Evolutionary conservation across 371 early-diverging fungal genomes (phyloP).

Genomic region (Mucor saturninus): DNA sequence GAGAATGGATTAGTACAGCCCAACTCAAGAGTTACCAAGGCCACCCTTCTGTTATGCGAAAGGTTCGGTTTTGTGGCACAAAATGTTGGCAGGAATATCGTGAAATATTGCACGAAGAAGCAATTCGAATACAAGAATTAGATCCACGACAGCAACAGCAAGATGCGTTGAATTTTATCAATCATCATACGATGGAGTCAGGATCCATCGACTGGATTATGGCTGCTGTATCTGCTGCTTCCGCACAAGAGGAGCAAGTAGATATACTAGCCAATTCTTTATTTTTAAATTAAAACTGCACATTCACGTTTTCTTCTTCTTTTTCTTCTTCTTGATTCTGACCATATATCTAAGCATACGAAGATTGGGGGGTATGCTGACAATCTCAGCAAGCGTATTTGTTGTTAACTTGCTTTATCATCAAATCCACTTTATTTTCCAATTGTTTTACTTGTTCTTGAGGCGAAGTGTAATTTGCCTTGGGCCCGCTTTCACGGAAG

Average conservation of each 20-base stretch:
- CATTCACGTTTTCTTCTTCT: conserved; percentile 5
- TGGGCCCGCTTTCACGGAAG: conserved; percentile 28
- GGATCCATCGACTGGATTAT: conserved; percentile 22
- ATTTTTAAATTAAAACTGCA: background rate
- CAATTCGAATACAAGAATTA: conserved; percentile 4
- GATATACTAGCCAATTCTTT: conserved; percentile 16
- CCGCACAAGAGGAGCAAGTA: conserved; percentile 24
- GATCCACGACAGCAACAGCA: conserved; percentile 3
- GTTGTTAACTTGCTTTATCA: conserved; percentile 1
- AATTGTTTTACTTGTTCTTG: conserved; percentile 14
- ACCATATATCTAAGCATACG: background rate
- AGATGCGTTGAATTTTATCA: conserved; percentile 12
- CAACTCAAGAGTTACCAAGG: conserved; percentile 55
- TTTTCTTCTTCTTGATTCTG: background rate
- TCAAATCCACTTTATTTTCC: conserved; percentile 19
- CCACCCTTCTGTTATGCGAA: conserved; percentile 53
- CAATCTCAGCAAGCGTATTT: conserved; percentile 10
- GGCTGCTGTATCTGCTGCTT: conserved; percentile 23
- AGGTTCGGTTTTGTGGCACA: conserved; percentile 56
- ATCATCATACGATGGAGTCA: conserved; percentile 10
- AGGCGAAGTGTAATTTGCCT: conserved; percentile 25
- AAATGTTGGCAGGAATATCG: conserved; percentile 44
- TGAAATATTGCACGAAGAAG: conserved; percentile 1
- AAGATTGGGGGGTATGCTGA: background rate
- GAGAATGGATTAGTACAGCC: conserved; percentile 66